phyloP scores from a whole-genome alignment of 2,329 filamentous ascomycete species.

The Pleomassaria siparia region DNA sequence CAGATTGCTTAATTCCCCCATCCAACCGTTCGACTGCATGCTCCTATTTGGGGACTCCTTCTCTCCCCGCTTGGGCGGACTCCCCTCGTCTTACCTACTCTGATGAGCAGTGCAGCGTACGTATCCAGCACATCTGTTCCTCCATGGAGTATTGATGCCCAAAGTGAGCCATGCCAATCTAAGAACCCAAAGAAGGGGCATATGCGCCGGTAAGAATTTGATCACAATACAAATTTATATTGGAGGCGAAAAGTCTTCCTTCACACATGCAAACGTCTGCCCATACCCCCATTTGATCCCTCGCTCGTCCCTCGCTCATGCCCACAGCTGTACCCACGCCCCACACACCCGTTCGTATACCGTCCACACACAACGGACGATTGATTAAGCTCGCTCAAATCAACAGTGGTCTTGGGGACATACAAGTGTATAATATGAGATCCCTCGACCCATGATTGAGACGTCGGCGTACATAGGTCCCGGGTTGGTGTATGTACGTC shows the following conservation, averaged over 20 bases:
- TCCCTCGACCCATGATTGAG: neutral
- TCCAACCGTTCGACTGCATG: neutral
- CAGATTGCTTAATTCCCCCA: slow-evolving; percentile 4
- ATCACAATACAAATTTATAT: too few relatives aligned
- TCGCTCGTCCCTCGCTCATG: neutral
- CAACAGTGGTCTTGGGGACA: too few relatives aligned
- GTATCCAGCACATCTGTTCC: slow-evolving; percentile 11
- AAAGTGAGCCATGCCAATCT: slow-evolving; percentile 17
- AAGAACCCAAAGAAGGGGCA: too few relatives aligned
- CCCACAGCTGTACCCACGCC: slow-evolving; percentile 5
- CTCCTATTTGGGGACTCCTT: neutral
- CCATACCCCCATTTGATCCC: neutral
- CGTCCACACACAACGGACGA: neutral
- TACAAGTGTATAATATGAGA: neutral
- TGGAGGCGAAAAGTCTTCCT: slow-evolving; percentile 14
- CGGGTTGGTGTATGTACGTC: neutral
- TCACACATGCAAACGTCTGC: neutral
- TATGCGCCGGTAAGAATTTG: too few relatives aligned
- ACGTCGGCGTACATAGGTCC: too few relatives aligned
- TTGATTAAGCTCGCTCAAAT: too few relatives aligned
- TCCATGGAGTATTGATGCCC: slow-evolving; percentile 18
- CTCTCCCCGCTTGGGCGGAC: neutral
- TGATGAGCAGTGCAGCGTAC: slow-evolving; percentile 8
- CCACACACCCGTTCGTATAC: neutral
- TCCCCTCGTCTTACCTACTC: slow-evolving; percentile 1